These are phyloP conservation scores for Cladosporium sphaerospermum DNA, from an alignment of 2,329 filamentous ascomycete genomes.

Conservation along the genomic window DNA sequence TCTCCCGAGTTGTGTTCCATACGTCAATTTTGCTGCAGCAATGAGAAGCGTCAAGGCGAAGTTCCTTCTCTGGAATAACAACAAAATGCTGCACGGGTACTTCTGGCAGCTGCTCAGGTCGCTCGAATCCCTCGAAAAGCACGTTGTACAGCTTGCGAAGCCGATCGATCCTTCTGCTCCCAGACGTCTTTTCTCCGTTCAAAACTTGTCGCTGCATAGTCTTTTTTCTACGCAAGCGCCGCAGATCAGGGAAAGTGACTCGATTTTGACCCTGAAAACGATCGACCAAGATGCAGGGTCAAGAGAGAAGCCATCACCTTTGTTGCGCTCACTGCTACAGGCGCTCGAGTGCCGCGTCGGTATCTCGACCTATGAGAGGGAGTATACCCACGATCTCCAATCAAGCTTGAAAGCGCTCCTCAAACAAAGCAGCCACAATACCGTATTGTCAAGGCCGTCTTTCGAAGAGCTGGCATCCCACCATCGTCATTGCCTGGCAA, in stretches of 20 bases:
- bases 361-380: conserved; percentile 5
- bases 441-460: neutral
- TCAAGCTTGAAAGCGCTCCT: neutral
- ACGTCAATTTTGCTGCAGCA: neutral
- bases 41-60: neutral
- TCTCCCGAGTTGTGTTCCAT: neutral
- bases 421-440: neutral
- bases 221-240: neutral
- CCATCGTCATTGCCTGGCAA: no score
- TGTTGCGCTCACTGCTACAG: no score
- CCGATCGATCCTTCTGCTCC: neutral
- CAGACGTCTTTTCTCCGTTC: neutral
- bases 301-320: no score
- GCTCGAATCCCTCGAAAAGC: neutral
- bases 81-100: conserved; percentile 14
- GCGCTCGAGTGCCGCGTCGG: no score
- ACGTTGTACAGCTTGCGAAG: neutral
- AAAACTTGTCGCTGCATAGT: no score
- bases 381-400: neutral
- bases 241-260: no score
- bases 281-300: no score
- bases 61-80: conserved; percentile 14
- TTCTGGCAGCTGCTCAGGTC: conserved; percentile 8
- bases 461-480: no score
- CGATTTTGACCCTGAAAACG: no score